Evolutionary conservation across 2,329 filamentous ascomycete genomes (phyloP).

Genomic region (Macrophomina pseudophaseolina): DNA sequence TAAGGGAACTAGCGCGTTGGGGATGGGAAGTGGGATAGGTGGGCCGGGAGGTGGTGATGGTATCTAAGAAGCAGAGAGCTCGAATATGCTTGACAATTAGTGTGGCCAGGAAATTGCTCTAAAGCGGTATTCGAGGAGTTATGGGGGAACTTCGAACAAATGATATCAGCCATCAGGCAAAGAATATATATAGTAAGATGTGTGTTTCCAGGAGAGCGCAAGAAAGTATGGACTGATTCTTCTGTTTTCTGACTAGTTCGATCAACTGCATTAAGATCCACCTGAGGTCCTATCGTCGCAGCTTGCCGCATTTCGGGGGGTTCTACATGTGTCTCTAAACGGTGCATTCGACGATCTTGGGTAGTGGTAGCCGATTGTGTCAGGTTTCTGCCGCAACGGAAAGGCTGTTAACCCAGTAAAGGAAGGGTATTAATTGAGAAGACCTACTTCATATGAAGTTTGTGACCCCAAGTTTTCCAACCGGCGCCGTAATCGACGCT

Average conservation of each 20-base stretch:
- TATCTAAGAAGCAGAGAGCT: constrained; percentile 9
- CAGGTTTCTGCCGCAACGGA: background rate
- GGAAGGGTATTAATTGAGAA: constrained; percentile 12
- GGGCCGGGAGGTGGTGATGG: constrained; percentile 25
- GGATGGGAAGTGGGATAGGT: constrained; percentile 39
- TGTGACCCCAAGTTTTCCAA: background rate
- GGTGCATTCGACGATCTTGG: too few species aligned
- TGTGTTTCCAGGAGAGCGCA: background rate
- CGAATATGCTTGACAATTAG: background rate
- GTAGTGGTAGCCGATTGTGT: too few species aligned
- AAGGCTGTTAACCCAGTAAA: constrained; percentile 8
- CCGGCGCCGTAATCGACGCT: background rate
- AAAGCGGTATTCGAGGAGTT: background rate
- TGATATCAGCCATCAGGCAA: constrained; percentile 11
- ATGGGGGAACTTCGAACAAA: background rate
- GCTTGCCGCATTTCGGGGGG: too few species aligned
- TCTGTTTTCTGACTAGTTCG: background rate
- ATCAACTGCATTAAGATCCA: background rate
- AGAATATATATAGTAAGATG: constrained; percentile 1
- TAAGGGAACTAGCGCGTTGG: constrained; percentile 45
- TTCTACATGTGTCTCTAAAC: too few species aligned
- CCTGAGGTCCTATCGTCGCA: too few species aligned
- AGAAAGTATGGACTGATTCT: background rate
- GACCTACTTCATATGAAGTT: constrained; percentile 15
- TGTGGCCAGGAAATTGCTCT: too few species aligned